Percentiles rank a stretch among this genome's conserved stretches.
Evolutionary conservation across 495 filamentous ascomycete genomes (phyloP).

Genomic region (Chaetomidium leptoderma): DNA sequence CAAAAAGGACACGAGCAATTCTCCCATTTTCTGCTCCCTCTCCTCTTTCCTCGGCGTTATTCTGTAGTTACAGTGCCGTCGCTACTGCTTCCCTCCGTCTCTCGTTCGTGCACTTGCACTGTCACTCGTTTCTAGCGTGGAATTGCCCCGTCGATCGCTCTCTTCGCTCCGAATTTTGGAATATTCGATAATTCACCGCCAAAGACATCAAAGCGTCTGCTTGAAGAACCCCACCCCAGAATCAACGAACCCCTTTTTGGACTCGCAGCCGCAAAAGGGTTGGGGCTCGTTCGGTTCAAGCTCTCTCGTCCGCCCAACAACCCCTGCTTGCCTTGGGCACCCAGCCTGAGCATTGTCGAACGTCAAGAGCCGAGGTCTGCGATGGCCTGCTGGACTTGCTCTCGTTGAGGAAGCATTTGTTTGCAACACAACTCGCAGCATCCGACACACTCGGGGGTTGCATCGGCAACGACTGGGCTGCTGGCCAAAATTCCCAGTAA

Average conservation of each 20-base stretch:
- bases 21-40: slow-evolving; percentile 4
- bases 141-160: slow-evolving; percentile 4
- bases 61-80: not conserved
- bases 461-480: not conserved
- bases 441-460: not conserved
- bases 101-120: not conserved
- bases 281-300: not conserved
- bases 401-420: not conserved
- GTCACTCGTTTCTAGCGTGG: not conserved
- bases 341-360: not conserved
- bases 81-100: not conserved
- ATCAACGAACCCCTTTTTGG: slow-evolving; percentile 12
- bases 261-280: not conserved
- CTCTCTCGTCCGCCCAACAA: not conserved
- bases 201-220: not conserved
- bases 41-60: not conserved
- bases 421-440: not conserved
- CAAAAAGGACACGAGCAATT: slow-evolving; percentile 18
- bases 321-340: slow-evolving; percentile 3
- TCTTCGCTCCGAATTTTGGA: not conserved
- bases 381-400: slow-evolving; percentile 1
- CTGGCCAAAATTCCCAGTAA: not conserved
- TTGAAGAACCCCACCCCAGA: slow-evolving; percentile 11
- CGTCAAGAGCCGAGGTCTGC: not conserved
- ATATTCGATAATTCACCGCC: not conserved